Conservation (phyloP, 2,329 filamentous ascomycete species). For the Conoideocrella luteorostrata region DNA sequence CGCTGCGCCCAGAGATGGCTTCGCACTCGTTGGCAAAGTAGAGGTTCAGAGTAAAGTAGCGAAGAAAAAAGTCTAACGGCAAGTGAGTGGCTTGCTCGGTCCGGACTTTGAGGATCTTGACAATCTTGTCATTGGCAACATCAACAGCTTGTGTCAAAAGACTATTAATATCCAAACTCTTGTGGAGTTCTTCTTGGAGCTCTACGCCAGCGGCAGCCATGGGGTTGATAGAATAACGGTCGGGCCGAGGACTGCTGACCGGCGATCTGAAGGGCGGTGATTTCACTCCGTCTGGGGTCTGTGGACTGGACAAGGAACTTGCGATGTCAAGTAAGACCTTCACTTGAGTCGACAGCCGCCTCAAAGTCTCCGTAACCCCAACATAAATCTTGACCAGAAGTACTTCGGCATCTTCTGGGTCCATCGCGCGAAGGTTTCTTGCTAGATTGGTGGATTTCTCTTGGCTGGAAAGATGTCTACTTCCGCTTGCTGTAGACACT, state of each 20-base stretch:
- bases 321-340: slow-evolving; percentile 94
- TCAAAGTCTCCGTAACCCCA: slow-evolving; percentile 77
- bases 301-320: slow-evolving; percentile 55
- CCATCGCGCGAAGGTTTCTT: slow-evolving; percentile 77
- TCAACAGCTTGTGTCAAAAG: slow-evolving; percentile 76
- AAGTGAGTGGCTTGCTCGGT: slow-evolving; percentile 66
- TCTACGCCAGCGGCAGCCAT: slow-evolving; percentile 29
- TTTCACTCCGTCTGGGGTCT: slow-evolving; percentile 32
- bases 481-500: slow-evolving; percentile 66
- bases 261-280: slow-evolving; percentile 47
- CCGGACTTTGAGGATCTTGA: slow-evolving; percentile 70
- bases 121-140: slow-evolving; percentile 68
- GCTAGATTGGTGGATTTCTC: slow-evolving; percentile 87
- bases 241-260: slow-evolving; percentile 42
- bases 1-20: slow-evolving; percentile 72
- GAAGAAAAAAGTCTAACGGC: slow-evolving; percentile 63
- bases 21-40: slow-evolving; percentile 84
- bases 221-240: slow-evolving; percentile 20
- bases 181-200: slow-evolving; percentile 69
- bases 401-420: slow-evolving; percentile 76
- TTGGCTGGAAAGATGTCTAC: slow-evolving; percentile 65
- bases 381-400: slow-evolving; percentile 80
- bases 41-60: slow-evolving; percentile 76
- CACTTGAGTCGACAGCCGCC: slow-evolving; percentile 80
- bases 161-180: slow-evolving; percentile 69